Base-by-base conservation (phyloP, 306 rosid genomes). In the Trichosanthes cucumerina region DNA sequence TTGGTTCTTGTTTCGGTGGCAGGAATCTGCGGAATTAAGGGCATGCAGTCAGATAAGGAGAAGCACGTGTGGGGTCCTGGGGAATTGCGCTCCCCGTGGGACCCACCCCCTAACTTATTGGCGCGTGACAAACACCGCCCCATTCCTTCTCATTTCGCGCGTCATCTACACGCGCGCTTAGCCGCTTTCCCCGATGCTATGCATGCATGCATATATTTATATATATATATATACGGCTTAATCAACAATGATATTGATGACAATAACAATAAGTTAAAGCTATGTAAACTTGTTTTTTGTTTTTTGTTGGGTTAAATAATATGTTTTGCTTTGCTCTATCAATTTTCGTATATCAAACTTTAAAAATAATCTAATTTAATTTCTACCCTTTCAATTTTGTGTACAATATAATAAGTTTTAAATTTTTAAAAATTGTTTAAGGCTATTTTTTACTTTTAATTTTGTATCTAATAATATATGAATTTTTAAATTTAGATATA, bases 61-160 rank as follows among this genome's bases (percentile, higher is more conserved):
- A 38, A 72, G 56, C 58, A 72, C 54, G 77, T 72, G 73, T 72
- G 58, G 77, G 77, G 77, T 6, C 56, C 36, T 46, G 23, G 77
- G n/a, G 36, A 72, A 44, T 46, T 72, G 39, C 54, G 77, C 23
- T 72, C 21, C 21, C 0, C 41, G 11, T 21, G 59, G 58, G 56
- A 23, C 54, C 33, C 41, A 53, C 80, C 12, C 47, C 23, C 26
- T 1, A 8, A 65, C 49, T 36, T 36, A 65, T 65, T 65, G 28
- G 73, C 73, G 73, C 46, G 72, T 65, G 13, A 0, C 0, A 0
- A 23, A 0, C 47, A 33, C 72, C 14, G 72, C 72, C 28, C 15
- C 13, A 36, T 33, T 65, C 47, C 11, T n/a, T 62, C 12, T 36
- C 12, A 9, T 18, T 34, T 18, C 39, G n/a, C 68, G 41, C 68